Conservation (phyloP, 257 asterid species). For the Capsicum baccatum region DNA sequence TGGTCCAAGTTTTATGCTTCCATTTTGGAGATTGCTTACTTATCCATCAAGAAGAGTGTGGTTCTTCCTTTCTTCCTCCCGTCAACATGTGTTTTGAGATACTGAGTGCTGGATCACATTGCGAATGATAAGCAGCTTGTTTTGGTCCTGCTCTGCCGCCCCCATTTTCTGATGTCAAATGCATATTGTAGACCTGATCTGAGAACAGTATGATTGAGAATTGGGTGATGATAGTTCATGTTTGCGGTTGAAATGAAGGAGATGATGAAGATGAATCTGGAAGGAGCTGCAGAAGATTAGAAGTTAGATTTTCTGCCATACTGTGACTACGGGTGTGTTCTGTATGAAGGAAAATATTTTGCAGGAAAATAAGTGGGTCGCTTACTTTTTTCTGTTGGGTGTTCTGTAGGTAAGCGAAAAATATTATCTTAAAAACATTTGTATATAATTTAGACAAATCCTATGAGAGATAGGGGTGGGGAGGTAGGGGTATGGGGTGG, state of each 20-base stretch:
- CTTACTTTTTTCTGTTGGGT: too few species aligned
- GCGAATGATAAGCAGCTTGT: conserved; percentile 8
- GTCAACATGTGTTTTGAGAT: neutral
- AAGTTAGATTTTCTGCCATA: neutral
- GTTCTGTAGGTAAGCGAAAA: too few species aligned
- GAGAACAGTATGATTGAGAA: neutral
- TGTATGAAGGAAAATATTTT: too few species aligned
- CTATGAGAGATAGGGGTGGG: too few species aligned
- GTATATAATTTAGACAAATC: too few species aligned
- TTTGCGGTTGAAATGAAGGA: conserved; percentile 18
- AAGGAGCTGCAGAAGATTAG: conserved; percentile 7
- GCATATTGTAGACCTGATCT: conserved; percentile 20
- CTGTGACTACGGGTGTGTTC: neutral
- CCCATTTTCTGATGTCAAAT: neutral
- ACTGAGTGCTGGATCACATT: neutral
- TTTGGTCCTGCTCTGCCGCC: neutral
- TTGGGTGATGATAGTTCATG: conserved; percentile 2
- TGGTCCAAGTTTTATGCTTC: neutral
- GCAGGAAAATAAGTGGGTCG: too few species aligned
- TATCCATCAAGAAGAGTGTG: neutral
- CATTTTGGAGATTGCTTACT: conserved; percentile 15
- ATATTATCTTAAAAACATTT: too few species aligned
- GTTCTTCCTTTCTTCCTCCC: neutral
- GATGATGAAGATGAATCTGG: neutral
- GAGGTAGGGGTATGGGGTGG: too few species aligned